Evolutionary conservation across 768 basidiomycete species (phyloP), one percentile per base, ranked within the genome.

Genomic region (Amanita rubescens): DNA sequence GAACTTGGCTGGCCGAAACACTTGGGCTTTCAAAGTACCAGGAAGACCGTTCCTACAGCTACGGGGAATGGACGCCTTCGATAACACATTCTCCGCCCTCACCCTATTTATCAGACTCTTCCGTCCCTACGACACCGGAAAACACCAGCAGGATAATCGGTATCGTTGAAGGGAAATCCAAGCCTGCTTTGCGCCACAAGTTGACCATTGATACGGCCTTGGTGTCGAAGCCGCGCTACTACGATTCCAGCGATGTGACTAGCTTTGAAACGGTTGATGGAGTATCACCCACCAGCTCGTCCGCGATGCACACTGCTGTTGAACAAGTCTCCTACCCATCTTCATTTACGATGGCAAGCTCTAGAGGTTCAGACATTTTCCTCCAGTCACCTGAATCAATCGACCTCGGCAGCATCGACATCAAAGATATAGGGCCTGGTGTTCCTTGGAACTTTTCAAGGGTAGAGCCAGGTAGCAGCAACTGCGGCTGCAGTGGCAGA

Each of bases 261-360:
- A 30, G 69, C 69, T 17, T 76, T 73, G 39, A 32, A 35, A 38
- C 50, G 12, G n/a, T 38, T 3, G 38, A 55, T 17, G 46, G 17
- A 27, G 30, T 19, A 9, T 48, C 60, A 55, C 78, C 78, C 12
- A 75, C 78, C 34, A 69, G 72, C 15, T 82, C 83, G 30, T 84
- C 84, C 24, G 73, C 75, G 58, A 86, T 88, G 85, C 85, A 84
- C 55, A 88, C 86, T 17, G 86, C 86, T 35, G 79, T 86, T 45
- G 86, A 87, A 66, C 25, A 34, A 7, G 22, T 53, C n/a, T 53
- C 52, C 11, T 53, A 53, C 22, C 22, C 52, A 5, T 46, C 52
- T 46, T 53, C 43, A 17, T 53, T 45, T 14, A 32, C 17, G 19
- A 32, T 52, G 15, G 33, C 52, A 25, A 53, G 44, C 25, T 20